Conservation (phyloP, 768 basidiomycete genomes). For the Suillus brevipes region DNA sequence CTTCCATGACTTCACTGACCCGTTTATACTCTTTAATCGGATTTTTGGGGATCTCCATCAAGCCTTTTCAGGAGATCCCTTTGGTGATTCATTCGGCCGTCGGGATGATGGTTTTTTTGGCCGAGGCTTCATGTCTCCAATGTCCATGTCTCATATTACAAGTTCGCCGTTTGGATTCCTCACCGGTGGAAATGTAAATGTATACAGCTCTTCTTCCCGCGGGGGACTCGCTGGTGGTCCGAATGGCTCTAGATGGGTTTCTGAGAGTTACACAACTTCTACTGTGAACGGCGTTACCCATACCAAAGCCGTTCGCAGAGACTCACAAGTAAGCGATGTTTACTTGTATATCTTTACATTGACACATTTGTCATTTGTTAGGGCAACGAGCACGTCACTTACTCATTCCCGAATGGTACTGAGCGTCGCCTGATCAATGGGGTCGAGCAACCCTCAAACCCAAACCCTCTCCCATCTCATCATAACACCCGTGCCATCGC, state of each 20-base stretch:
- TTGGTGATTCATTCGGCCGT: conserved; percentile 28
- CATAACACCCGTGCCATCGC: conserved; percentile 2
- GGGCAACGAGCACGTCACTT: conserved; percentile 76
- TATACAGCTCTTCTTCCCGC: conserved; percentile 1
- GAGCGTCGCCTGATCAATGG: conserved; percentile 71
- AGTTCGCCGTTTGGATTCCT: neutral
- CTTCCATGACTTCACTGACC: conserved; percentile 58
- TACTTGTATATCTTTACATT: neutral
- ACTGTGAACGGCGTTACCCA: conserved; percentile 71
- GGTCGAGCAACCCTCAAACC: conserved; percentile 39
- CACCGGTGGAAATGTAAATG: neutral
- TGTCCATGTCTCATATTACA: neutral
- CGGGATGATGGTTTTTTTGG: conserved; percentile 18
- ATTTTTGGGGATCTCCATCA: conserved; percentile 58
- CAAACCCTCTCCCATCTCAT: conserved; percentile 17
- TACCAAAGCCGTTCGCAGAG: conserved; percentile 52
- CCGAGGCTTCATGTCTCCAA: conserved; percentile 6
- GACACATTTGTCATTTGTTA: conserved; percentile 29
- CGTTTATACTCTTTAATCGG: conserved; percentile 71
- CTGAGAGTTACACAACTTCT: conserved; percentile 57
- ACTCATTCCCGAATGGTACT: conserved; percentile 65
- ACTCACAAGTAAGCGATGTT: conserved; percentile 52
- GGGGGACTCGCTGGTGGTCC: conserved; percentile 19
- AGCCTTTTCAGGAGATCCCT: conserved; percentile 36
- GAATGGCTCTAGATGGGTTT: conserved; percentile 41